These are phyloP conservation scores for Halophytophthora polymorphica DNA, from an alignment of 352 stramenopile genomes.

Conservation along the genomic window DNA sequence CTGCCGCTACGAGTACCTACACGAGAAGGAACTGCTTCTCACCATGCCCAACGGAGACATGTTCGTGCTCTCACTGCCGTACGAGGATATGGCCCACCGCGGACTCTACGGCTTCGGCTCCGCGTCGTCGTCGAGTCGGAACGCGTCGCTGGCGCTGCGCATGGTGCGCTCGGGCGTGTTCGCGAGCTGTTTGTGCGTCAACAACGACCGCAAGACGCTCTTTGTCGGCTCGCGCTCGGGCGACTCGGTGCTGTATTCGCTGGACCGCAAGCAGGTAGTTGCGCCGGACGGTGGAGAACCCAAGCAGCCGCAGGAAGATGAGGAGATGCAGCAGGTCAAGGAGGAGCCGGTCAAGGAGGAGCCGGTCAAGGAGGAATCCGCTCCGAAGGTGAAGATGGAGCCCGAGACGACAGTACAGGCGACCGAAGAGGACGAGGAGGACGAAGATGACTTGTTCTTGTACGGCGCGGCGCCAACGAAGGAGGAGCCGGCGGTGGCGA, in stretches of 20 bases:
- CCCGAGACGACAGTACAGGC: slow-evolving; percentile 11
- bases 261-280: slow-evolving; percentile 34
- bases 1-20: slow-evolving; percentile 64
- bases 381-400: slow-evolving; percentile 13
- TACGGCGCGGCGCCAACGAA: slow-evolving; percentile 47
- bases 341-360: slow-evolving; percentile 27
- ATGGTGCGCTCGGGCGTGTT: slow-evolving; percentile 45
- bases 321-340: slow-evolving; percentile 17
- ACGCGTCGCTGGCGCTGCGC: slow-evolving; percentile 45
- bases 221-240: slow-evolving; percentile 82
- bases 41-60: slow-evolving; percentile 54
- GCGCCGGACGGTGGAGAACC: slow-evolving; percentile 15
- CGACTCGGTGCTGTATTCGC: slow-evolving; percentile 71
- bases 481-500: slow-evolving; percentile 16
- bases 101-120: slow-evolving; percentile 27
- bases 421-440: slow-evolving; percentile 41
- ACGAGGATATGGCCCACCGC: slow-evolving; percentile 44
- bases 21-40: slow-evolving; percentile 70
- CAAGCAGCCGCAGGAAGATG: slow-evolving; percentile 18
- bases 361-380: slow-evolving; percentile 9
- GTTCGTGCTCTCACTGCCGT: slow-evolving; percentile 63
- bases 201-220: slow-evolving; percentile 60
- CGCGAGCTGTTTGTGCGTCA: slow-evolving; percentile 57
- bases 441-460: slow-evolving; percentile 76
- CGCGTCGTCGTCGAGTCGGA: slow-evolving; percentile 16